Evolutionary conservation across 306 rosid genomes (phyloP).

Genomic region (Oemleria cerasiformis): DNA sequence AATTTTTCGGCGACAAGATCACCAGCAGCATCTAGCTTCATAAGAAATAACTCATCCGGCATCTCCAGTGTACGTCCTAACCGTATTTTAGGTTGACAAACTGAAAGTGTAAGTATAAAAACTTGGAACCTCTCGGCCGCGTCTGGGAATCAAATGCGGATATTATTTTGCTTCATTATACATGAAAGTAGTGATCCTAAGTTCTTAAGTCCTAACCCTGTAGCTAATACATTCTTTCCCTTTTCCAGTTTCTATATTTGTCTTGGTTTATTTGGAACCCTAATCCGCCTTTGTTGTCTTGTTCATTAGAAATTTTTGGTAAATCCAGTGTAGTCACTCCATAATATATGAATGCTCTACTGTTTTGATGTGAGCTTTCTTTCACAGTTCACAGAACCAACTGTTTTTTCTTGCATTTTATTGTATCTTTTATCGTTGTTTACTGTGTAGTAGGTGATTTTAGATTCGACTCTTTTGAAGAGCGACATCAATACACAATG

Average conservation of each 20-base stretch:
- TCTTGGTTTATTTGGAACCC: slow-evolving; percentile 31
- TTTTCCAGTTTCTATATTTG: slow-evolving; percentile 26
- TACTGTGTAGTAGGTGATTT: no score
- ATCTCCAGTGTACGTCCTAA: slow-evolving; percentile 17
- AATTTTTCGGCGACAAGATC: slow-evolving; percentile 26
- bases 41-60: slow-evolving; percentile 21
- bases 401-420: no score
- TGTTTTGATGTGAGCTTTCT: neutral
- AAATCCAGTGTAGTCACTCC: neutral
- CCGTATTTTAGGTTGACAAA: slow-evolving; percentile 38
- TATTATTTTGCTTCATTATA: slow-evolving; percentile 20
- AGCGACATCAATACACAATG: no score
- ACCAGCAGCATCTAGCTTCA: slow-evolving; percentile 23
- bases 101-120: slow-evolving; percentile 44
- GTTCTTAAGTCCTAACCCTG: slow-evolving; percentile 42
- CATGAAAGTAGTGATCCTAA: slow-evolving; percentile 34
- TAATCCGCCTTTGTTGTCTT: neutral
- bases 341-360: neutral
- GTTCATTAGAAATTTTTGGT: neutral
- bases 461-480: no score
- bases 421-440: no score
- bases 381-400: no score
- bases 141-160: slow-evolving; percentile 24
- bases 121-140: slow-evolving; percentile 26
- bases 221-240: slow-evolving; percentile 19